Evolutionary conservation across 2,329 filamentous ascomycete genomes (phyloP).

Genomic region (Colletotrichum lini): DNA sequence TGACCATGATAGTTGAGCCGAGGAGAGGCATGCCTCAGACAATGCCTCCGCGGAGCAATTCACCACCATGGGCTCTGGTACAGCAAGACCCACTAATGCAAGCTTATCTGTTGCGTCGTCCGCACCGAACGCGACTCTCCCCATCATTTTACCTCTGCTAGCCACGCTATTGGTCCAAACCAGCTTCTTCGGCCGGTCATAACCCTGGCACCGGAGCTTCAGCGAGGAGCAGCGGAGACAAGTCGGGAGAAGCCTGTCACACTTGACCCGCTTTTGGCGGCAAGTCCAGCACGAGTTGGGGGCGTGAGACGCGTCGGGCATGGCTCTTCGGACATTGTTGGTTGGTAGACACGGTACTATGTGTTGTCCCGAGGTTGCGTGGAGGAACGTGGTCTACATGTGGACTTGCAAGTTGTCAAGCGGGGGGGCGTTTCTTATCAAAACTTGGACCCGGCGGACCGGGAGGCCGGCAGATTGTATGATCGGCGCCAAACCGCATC

Average conservation of each 20-base stretch:
- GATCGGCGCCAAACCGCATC: constrained; percentile 12
- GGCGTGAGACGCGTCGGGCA: constrained; percentile 31
- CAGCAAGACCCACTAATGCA: not conserved
- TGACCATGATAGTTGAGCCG: not conserved
- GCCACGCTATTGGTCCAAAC: constrained; percentile 38
- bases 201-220: constrained; percentile 36
- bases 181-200: constrained; percentile 28
- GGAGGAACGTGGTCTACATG: not conserved
- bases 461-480: constrained; percentile 7
- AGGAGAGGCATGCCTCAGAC: not conserved
- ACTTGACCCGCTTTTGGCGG: constrained; percentile 37
- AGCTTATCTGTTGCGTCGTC: not conserved
- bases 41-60: not conserved
- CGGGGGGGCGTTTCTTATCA: constrained; percentile 17
- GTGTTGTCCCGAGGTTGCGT: constrained; percentile 1
- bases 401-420: not conserved
- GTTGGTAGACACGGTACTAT: not conserved
- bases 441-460: constrained; percentile 4
- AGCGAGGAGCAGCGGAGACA: constrained; percentile 34
- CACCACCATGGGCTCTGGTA: not conserved
- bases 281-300: constrained; percentile 36
- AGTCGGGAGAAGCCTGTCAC: constrained; percentile 31
- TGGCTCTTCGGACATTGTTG: constrained; percentile 29
- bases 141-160: constrained; percentile 34
- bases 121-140: constrained; percentile 9